phyloP scores from a whole-genome alignment of 768 basidiomycete species.

The Podaxis carcinomalis region DNA sequence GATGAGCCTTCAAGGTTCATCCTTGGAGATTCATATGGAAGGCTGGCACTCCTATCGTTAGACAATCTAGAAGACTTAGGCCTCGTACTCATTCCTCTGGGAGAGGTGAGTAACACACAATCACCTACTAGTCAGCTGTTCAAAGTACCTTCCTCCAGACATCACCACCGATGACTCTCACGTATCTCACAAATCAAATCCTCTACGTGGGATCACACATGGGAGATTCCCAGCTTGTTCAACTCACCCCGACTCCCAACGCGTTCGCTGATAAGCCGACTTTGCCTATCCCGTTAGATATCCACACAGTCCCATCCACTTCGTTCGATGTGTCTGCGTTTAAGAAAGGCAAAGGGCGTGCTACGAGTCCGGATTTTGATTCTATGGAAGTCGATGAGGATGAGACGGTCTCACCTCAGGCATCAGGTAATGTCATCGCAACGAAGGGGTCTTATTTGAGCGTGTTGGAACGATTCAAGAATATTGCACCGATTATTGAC shows the following conservation, averaged over 20 bases:
- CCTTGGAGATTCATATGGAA: constrained; percentile 69
- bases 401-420: constrained; percentile 12
- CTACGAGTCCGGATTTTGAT: constrained; percentile 24
- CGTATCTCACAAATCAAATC: constrained; percentile 65
- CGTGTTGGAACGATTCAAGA: constrained; percentile 62
- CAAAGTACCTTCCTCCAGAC: constrained; percentile 34
- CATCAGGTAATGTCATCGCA: constrained; percentile 43
- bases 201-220: constrained; percentile 79
- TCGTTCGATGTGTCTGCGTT: constrained; percentile 20
- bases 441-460: constrained; percentile 54
- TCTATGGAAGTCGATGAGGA: constrained; percentile 29
- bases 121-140: constrained; percentile 7
- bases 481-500: constrained; percentile 82
- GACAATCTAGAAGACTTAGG: constrained; percentile 37
- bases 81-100: constrained; percentile 60
- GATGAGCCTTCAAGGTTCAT: constrained; percentile 44
- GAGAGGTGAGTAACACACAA: constrained; percentile 47
- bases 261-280: constrained; percentile 37
- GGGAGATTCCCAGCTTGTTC: constrained; percentile 76
- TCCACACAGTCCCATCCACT: constrained; percentile 37
- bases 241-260: constrained; percentile 47
- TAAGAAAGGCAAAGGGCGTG: constrained; percentile 36
- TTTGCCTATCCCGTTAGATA: constrained; percentile 45
- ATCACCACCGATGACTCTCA: constrained; percentile 66
- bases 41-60: constrained; percentile 61